Evolutionary conservation across 2,329 filamentous ascomycete genomes (phyloP).

Genomic region (Sarocladium brachiariae): DNA sequence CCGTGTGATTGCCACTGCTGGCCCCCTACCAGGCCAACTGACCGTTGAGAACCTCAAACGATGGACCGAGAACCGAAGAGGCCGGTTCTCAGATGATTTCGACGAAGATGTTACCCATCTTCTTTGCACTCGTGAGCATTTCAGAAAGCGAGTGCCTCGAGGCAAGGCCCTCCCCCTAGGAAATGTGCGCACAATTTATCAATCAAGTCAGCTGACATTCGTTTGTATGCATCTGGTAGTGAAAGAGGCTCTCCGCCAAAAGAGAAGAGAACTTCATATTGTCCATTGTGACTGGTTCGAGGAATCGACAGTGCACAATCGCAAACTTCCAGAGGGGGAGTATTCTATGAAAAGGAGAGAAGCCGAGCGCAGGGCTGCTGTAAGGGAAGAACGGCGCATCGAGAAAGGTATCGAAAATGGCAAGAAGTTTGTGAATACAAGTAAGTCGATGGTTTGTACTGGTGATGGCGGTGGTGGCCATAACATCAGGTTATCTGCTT

Average conservation of each 20-base stretch:
- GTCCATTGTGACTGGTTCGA: constrained; percentile 48
- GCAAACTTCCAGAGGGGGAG: constrained; percentile 22
- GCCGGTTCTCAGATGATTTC: constrained; percentile 45
- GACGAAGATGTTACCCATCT: constrained; percentile 62
- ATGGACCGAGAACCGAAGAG: constrained; percentile 61
- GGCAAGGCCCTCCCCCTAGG: constrained; percentile 21
- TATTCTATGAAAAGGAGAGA: constrained; percentile 35
- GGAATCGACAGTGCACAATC: constrained; percentile 31
- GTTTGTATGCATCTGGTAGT: background rate
- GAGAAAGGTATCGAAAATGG: constrained; percentile 32
- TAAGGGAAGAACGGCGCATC: constrained; percentile 25
- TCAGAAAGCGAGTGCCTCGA: constrained; percentile 35
- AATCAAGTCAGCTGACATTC: background rate
- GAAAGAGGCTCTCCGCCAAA: constrained; percentile 13
- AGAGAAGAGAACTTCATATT: constrained; percentile 30
- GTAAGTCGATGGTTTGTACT: constrained; percentile 28
- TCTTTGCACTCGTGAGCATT: constrained; percentile 57
- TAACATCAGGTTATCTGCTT: too few relatives aligned
- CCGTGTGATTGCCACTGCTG: constrained; percentile 49
- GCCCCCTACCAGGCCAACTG: constrained; percentile 45
- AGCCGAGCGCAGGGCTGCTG: constrained; percentile 22
- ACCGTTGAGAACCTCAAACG: constrained; percentile 49
- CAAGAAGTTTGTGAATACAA: constrained; percentile 40
- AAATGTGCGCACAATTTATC: background rate
- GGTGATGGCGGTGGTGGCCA: too few relatives aligned